phyloP scores from a whole-genome alignment of 192 early-diverging fungal species.

The Mortierella alpina region DNA sequence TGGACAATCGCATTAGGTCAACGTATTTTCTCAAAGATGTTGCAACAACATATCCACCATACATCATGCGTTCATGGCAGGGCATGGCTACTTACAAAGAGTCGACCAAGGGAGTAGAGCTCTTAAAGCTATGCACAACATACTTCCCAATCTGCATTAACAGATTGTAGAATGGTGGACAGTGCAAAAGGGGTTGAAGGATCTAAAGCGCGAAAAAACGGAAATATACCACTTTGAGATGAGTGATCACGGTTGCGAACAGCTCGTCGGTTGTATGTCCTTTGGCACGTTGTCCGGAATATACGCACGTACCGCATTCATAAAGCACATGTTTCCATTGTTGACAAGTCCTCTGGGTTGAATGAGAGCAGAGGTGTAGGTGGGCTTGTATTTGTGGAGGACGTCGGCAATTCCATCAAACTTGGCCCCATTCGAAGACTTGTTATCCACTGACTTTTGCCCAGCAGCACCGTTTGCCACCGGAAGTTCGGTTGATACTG shows the following conservation, averaged over 20 bases:
- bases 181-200: conserved; percentile 93
- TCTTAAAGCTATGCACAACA: conserved; percentile 77
- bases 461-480: conserved; percentile 33
- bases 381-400: conserved; percentile 57
- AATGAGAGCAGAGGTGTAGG: conserved; percentile 56
- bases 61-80: not conserved
- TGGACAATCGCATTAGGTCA: not conserved
- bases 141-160: conserved; percentile 73
- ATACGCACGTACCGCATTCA: conserved; percentile 84
- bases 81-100: conserved; percentile 73
- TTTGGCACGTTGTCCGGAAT: not conserved
- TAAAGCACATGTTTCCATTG: conserved; percentile 98
- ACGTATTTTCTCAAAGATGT: not conserved
- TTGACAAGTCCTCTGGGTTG: conserved; percentile 95
- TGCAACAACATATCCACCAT: not conserved
- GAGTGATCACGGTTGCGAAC: not conserved
- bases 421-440: conserved; percentile 28
- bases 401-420: conserved; percentile 54
- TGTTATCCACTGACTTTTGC: conserved; percentile 6
- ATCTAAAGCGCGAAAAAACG: conserved; percentile 45
- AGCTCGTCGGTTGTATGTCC: not conserved
- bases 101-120: conserved; percentile 83
- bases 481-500: conserved; percentile 18
- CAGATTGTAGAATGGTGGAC: conserved; percentile 92
- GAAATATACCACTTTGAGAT: not conserved